phyloP scores from a whole-genome alignment of 345 rosid genomes.

The Sapria himalayana region DNA sequence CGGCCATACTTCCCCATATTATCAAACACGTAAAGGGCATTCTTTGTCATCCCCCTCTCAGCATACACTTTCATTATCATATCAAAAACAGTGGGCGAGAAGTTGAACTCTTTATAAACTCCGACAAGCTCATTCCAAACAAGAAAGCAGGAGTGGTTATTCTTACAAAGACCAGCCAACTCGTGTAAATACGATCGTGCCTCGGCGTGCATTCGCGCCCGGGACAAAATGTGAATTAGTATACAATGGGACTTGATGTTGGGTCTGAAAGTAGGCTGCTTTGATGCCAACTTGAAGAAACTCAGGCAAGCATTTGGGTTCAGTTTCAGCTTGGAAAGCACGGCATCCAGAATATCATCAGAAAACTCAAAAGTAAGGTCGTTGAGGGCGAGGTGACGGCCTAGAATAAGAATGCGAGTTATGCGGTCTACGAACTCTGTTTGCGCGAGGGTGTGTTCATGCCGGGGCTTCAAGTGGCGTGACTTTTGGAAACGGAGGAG shows the following conservation, averaged over 20 bases:
- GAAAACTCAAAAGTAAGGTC: conserved; percentile 39
- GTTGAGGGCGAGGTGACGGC: conserved; percentile 39
- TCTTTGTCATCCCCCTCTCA: conserved; percentile 33
- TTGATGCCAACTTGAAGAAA: conserved; percentile 42
- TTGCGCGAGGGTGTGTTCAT: conserved; percentile 28
- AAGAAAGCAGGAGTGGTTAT: conserved; percentile 17
- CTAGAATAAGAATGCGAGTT: conserved; percentile 41
- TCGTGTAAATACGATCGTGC: conserved; percentile 30
- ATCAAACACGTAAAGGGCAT: conserved; percentile 75
- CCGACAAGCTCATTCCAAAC: conserved; percentile 46
- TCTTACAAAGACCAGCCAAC: conserved; percentile 28
- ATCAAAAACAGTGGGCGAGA: conserved; percentile 61
- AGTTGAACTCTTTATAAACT: conserved; percentile 25
- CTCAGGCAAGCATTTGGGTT: conserved; percentile 41
- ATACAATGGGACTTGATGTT: conserved; percentile 38
- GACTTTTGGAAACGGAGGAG: no score
- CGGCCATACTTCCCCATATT: conserved; percentile 43
- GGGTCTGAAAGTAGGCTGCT: conserved; percentile 44
- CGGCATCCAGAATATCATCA: conserved; percentile 42
- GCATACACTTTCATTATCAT: conserved; percentile 58
- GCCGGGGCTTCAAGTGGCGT: conserved; percentile 37
- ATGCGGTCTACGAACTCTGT: conserved; percentile 47
- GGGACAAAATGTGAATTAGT: conserved; percentile 53
- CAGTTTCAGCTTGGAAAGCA: conserved; percentile 31
- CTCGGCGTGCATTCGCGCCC: conserved; percentile 51